Conservation (phyloP, 352 stramenopile genomes). For the Pythium brachiatum region DNA sequence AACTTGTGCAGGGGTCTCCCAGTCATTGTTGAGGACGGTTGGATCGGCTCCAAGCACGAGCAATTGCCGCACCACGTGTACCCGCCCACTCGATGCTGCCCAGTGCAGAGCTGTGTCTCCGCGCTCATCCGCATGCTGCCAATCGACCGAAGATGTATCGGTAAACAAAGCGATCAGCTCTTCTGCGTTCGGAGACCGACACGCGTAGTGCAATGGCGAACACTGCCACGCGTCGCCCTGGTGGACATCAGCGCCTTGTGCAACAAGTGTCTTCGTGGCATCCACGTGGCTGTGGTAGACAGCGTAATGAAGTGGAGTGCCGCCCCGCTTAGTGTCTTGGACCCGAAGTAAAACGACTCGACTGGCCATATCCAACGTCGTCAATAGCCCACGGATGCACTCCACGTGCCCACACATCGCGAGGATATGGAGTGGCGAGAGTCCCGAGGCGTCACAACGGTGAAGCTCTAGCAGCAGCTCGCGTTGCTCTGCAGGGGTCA, state of each 20-base stretch:
- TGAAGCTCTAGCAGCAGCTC: conserved; percentile 26
- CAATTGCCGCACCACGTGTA: conserved; percentile 34
- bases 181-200: conserved; percentile 23
- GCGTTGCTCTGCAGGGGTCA: not conserved
- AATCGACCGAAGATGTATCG: conserved; percentile 26
- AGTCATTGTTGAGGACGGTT: conserved; percentile 52
- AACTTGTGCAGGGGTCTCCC: conserved; percentile 50
- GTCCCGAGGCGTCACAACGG: conserved; percentile 26
- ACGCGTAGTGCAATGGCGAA: conserved; percentile 40
- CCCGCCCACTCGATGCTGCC: conserved; percentile 50
- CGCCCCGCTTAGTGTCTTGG: conserved; percentile 20
- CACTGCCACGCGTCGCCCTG: conserved; percentile 35
- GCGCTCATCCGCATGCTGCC: conserved; percentile 51
- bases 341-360: not conserved
- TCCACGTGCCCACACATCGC: conserved; percentile 47
- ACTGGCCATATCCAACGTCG: not conserved
- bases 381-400: conserved; percentile 46
- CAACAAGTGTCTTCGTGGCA: conserved; percentile 30
- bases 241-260: conserved; percentile 20
- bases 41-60: conserved; percentile 47
- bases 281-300: conserved; percentile 34
- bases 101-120: conserved; percentile 73
- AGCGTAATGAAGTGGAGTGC: conserved; percentile 42
- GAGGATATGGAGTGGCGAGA: conserved; percentile 45
- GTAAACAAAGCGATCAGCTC: conserved; percentile 28